Conservation (phyloP, 192 early-diverging fungal species). For the Gorgonomyces haynaldii region DNA sequence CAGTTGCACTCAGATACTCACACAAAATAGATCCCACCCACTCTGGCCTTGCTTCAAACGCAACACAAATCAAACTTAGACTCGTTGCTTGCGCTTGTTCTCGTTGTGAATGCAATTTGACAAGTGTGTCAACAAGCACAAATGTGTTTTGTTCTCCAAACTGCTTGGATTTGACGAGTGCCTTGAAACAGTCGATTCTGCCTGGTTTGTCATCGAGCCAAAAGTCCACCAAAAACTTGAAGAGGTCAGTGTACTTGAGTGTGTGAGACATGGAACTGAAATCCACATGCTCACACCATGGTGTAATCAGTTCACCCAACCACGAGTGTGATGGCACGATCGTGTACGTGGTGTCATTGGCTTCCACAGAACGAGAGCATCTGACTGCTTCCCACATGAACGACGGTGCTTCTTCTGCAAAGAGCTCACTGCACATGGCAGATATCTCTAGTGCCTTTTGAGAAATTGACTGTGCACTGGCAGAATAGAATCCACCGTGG, state of each 20-base stretch:
- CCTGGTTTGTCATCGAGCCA: conserved; percentile 28
- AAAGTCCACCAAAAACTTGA: conserved; percentile 37
- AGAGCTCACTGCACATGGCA: conserved; percentile 20
- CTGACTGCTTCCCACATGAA: conserved; percentile 43
- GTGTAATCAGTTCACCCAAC: conserved; percentile 30
- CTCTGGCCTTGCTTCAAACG: conserved; percentile 18
- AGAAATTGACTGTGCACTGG: conserved; percentile 4
- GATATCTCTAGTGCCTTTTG: conserved; percentile 17
- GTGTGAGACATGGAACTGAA: conserved; percentile 19
- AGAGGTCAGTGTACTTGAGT: conserved; percentile 29
- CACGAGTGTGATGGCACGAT: conserved; percentile 23
- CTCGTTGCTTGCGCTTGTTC: conserved; percentile 10
- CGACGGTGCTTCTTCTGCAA: conserved; percentile 23
- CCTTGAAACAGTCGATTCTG: conserved; percentile 20
- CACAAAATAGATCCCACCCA: conserved; percentile 12
- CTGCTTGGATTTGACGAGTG: conserved; percentile 13
- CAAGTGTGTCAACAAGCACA: conserved; percentile 23
- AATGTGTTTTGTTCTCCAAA: conserved; percentile 24
- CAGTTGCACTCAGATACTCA: conserved; percentile 17
- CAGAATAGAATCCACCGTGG: conserved; percentile 23
- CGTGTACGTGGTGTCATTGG: conserved; percentile 1
- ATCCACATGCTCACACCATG: conserved; percentile 31
- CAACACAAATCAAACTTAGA: conserved; percentile 9
- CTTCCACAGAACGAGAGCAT: conserved; percentile 22
- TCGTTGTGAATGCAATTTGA: conserved; percentile 25